Conservation (phyloP, 345 rosid genomes). For the Tarenaya hassleriana region DNA sequence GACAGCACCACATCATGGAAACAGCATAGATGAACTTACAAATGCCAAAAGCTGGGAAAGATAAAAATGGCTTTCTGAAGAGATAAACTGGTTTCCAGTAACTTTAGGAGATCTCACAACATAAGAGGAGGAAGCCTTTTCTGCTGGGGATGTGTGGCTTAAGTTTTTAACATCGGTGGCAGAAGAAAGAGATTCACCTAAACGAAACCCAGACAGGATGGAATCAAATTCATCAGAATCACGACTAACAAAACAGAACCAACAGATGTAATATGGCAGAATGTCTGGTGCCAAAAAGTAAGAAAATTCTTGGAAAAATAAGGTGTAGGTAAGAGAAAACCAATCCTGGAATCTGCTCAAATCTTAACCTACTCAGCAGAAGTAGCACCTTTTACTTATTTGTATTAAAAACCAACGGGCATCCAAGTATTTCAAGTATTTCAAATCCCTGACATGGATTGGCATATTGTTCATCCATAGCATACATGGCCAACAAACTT, state of each 20-base stretch:
- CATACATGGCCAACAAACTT: neutral
- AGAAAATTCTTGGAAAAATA: too few species aligned
- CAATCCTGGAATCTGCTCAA: conserved; percentile 1
- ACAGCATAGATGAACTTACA: conserved; percentile 48
- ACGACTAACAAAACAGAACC: conserved; percentile 1
- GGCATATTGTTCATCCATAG: conserved; percentile 5
- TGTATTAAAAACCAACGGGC: neutral
- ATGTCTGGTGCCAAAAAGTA: too few species aligned
- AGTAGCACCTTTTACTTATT: neutral
- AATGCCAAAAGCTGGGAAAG: conserved; percentile 59
- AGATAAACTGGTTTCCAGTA: conserved; percentile 51
- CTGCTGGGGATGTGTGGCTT: conserved; percentile 53
- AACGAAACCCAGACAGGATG: conserved; percentile 16
- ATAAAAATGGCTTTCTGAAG: conserved; percentile 51
- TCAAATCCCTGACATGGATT: neutral
- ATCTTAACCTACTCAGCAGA: neutral
- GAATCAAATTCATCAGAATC: conserved; percentile 15
- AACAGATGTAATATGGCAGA: neutral
- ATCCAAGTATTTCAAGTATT: neutral
- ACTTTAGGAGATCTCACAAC: conserved; percentile 64
- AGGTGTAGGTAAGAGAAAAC: too few species aligned
- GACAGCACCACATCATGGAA: conserved; percentile 9
- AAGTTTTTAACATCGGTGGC: conserved; percentile 88
- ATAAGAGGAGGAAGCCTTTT: conserved; percentile 54
- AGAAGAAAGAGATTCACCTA: conserved; percentile 93